A percentile compares a stretch with the other conserved stretches of the same genome.
Conservation (phyloP, 2,329 filamentous ascomycete species). For the Zymoseptoria ardabiliae region DNA sequence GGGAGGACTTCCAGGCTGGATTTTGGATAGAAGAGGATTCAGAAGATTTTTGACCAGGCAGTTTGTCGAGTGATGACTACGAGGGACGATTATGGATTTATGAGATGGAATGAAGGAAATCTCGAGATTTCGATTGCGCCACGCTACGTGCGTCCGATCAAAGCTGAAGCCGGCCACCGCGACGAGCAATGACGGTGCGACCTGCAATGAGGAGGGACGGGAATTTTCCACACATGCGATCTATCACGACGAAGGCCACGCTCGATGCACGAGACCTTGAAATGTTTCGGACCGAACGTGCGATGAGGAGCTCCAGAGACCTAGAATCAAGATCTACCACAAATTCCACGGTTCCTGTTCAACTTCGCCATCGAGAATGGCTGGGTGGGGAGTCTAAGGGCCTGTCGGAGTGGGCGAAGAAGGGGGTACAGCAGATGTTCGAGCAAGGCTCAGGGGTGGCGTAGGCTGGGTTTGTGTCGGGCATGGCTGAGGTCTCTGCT, state of each 20-base stretch:
- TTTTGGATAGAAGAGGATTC: conserved; percentile 25
- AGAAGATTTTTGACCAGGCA: conserved; percentile 29
- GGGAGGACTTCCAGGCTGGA: conserved; percentile 17
- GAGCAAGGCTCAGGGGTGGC: neutral
- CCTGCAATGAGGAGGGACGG: too few species aligned
- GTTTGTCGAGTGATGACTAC: conserved; percentile 23
- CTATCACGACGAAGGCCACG: too few species aligned
- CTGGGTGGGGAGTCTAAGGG: neutral
- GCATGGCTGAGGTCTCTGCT: neutral
- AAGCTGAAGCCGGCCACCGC: too few species aligned
- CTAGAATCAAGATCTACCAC: too few species aligned
- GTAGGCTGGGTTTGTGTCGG: neutral
- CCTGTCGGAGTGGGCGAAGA: neutral
- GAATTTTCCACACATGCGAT: too few species aligned
- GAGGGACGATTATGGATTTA: too few species aligned
- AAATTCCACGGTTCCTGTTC: too few species aligned
- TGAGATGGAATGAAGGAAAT: neutral
- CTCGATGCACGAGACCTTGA: too few species aligned
- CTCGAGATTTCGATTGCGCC: neutral
- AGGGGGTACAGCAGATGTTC: neutral
- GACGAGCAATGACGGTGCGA: too few species aligned
- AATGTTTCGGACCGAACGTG: too few species aligned
- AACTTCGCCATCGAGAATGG: too few species aligned
- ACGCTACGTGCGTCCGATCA: neutral
- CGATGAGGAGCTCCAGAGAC: too few species aligned